Evolutionary conservation across 345 rosid species (phyloP).

Genomic region (Syzygium grande): DNA sequence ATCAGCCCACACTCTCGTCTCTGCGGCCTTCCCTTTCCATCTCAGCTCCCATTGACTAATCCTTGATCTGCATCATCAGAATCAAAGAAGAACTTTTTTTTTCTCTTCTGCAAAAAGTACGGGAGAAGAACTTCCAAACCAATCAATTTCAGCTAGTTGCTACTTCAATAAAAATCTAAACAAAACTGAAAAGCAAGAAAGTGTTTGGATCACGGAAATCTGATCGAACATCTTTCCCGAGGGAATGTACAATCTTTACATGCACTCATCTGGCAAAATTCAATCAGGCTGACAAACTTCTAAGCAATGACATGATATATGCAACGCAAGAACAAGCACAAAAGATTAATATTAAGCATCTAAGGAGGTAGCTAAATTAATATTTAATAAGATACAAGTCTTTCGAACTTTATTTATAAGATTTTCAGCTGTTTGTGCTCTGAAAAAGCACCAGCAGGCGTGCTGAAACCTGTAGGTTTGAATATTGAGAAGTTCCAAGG

Average conservation of each 20-base stretch:
- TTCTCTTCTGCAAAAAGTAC: background rate
- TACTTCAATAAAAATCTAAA: background rate
- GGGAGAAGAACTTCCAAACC: background rate
- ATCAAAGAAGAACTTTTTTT: too few species aligned
- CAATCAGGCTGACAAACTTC: background rate
- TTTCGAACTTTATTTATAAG: background rate
- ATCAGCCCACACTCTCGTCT: constrained; percentile 62
- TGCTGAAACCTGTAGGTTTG: fast-evolving
- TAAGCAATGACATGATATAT: background rate
- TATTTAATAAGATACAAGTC: background rate
- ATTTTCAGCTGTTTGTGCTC: background rate
- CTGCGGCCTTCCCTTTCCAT: constrained; percentile 72
- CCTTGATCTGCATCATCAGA: background rate
- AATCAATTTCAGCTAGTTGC: background rate
- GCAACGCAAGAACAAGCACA: background rate
- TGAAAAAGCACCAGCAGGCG: background rate
- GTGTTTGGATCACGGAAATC: background rate
- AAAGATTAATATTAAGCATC: background rate
- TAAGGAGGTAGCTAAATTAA: background rate
- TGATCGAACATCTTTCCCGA: background rate
- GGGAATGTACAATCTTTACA: too few species aligned
- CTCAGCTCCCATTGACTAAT: constrained; percentile 47
- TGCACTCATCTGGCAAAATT: background rate
- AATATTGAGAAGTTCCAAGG: background rate
- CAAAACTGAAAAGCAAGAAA: background rate